Conservation (phyloP, 805 yeast genomes). For the Starmerella sp. region DNA sequence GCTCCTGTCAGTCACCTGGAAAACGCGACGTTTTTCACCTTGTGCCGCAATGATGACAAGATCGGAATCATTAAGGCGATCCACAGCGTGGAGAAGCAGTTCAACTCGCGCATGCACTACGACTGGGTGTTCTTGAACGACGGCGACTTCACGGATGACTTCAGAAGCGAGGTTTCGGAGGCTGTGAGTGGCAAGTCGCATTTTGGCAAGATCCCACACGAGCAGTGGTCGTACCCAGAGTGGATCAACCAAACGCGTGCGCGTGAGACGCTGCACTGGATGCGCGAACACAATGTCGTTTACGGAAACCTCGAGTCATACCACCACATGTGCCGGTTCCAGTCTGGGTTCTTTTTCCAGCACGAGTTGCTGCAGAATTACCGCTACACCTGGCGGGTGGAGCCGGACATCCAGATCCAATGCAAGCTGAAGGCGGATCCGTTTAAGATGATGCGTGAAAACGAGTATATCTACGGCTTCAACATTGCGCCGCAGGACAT, state of each 20-base stretch:
- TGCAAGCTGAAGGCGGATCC: slow-evolving; percentile 58
- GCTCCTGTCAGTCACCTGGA: slow-evolving; percentile 12
- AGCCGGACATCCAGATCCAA: slow-evolving; percentile 49
- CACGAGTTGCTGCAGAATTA: slow-evolving; percentile 49
- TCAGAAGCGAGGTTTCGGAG: slow-evolving; percentile 38
- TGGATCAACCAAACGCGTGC: slow-evolving; percentile 49
- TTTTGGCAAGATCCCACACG: slow-evolving; percentile 50
- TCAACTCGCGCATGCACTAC: slow-evolving; percentile 50
- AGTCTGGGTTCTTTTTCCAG: slow-evolving; percentile 60
- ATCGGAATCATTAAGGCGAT: slow-evolving; percentile 47
- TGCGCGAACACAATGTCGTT: slow-evolving; percentile 37
- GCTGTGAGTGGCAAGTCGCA: slow-evolving; percentile 49
- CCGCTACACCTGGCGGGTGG: slow-evolving; percentile 67
- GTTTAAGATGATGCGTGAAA: slow-evolving; percentile 45
- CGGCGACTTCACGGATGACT: slow-evolving; percentile 47
- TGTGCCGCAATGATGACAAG: slow-evolving; percentile 59
- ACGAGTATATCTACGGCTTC: slow-evolving; percentile 54
- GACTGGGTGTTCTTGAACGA: slow-evolving; percentile 78
- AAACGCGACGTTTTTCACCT: slow-evolving; percentile 45
- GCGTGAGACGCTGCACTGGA: slow-evolving; percentile 34
- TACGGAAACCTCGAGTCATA: slow-evolving; percentile 54
- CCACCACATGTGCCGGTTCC: slow-evolving; percentile 73
- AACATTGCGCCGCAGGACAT: slow-evolving; percentile 56
- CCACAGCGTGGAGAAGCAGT: slow-evolving; percentile 52
- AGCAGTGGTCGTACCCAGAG: slow-evolving; percentile 61